Evolutionary conservation across 768 basidiomycete genomes (phyloP).

Genomic region (Gloeophyllum trabeum): DNA sequence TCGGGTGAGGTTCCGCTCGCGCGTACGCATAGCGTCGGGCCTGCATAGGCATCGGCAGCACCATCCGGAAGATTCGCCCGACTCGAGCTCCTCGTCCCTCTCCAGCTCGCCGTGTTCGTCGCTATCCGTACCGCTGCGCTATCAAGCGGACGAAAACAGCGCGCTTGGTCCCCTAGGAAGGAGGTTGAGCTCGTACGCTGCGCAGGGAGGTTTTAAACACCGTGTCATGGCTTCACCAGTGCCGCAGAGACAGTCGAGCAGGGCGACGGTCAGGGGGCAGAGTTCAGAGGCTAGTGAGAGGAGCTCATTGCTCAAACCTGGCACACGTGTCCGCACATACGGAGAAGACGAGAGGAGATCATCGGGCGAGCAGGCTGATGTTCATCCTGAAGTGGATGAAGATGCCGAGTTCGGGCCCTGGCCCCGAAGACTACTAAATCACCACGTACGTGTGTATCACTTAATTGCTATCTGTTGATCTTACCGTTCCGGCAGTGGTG

Average conservation of each 20-base stretch:
- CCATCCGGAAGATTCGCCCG: conserved; percentile 11
- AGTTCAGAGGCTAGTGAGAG: conserved; percentile 27
- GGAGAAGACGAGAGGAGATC: conserved; percentile 11
- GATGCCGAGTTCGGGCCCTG: conserved; percentile 52
- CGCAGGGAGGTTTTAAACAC: conserved; percentile 5
- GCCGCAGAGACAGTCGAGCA: conserved; percentile 12
- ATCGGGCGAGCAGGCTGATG: conserved; percentile 16
- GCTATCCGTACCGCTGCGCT: conserved; percentile 69
- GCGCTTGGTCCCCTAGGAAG: conserved; percentile 51
- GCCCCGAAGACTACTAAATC: conserved; percentile 60
- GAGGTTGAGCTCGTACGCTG: conserved; percentile 29
- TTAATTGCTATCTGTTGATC: too few species aligned
- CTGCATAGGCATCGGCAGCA: conserved; percentile 34
- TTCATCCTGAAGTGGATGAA: conserved; percentile 32
- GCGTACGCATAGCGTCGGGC: conserved; percentile 71
- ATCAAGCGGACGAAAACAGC: conserved; percentile 34
- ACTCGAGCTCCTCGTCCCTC: conserved; percentile 24
- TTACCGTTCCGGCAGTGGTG: conserved; percentile 51
- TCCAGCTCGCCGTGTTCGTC: conserved; percentile 69
- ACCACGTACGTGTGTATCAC: conserved; percentile 37
- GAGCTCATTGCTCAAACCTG: conserved; percentile 18
- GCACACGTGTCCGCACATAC: conserved; percentile 7
- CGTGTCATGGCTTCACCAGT: conserved; percentile 4
- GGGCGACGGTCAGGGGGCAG: conserved; percentile 5
- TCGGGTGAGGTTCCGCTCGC: conserved; percentile 57